Evolutionary conservation across 768 basidiomycete species (phyloP).

Genomic region (Dictyophora rubrovolvata): DNA sequence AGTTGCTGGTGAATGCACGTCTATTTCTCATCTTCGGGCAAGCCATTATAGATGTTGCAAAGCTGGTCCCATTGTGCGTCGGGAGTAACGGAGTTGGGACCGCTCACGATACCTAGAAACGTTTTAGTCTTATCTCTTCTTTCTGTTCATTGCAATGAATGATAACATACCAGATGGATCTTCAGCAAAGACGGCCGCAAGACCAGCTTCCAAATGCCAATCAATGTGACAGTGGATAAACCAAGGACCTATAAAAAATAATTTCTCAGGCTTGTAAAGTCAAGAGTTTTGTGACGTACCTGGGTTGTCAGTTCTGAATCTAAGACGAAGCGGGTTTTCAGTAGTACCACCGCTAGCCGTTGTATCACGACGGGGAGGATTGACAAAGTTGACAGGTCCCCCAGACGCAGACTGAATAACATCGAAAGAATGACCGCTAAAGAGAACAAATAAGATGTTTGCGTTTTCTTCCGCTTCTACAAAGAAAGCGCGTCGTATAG

Average conservation of each 20-base stretch:
- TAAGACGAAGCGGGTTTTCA: background rate
- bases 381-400: background rate
- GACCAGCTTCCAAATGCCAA: slow-evolving; percentile 5
- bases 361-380: background rate
- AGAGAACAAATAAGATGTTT: background rate
- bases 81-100: background rate
- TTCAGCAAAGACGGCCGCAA: background rate
- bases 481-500: background rate
- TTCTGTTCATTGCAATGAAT: background rate
- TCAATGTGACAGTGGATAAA: background rate
- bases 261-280: background rate
- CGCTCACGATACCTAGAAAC: background rate
- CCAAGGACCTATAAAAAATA: background rate
- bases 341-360: background rate
- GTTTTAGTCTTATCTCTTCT: background rate
- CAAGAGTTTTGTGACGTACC: background rate
- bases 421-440: background rate
- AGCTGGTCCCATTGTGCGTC: background rate
- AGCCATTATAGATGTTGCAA: background rate
- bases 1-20: background rate
- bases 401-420: background rate
- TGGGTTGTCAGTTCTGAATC: slow-evolving; percentile 1
- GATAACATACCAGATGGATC: background rate
- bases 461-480: background rate
- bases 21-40: background rate